phyloP scores from a whole-genome alignment of 1,284 basidiomycete genomes.

The Malassezia psittaci region DNA sequence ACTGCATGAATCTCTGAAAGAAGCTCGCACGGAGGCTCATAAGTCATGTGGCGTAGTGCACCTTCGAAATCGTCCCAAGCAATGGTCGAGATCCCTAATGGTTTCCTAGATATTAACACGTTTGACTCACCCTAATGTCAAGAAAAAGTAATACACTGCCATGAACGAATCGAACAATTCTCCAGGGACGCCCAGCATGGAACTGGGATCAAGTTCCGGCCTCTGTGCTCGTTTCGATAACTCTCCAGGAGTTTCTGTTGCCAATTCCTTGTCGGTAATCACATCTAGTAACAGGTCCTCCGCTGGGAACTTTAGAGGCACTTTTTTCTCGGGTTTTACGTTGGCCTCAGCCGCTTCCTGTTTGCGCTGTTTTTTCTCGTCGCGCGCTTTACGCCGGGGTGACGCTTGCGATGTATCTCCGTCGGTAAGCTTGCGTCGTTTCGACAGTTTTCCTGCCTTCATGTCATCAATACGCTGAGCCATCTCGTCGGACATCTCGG shows the following conservation, averaged over 20 bases:
- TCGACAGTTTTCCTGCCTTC: conserved; percentile 63
- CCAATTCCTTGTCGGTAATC: conserved; percentile 39
- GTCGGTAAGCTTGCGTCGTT: conserved; percentile 56
- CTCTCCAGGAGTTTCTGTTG: conserved; percentile 29
- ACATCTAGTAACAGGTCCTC: conserved; percentile 51
- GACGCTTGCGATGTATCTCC: conserved; percentile 61
- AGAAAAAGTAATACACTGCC: conserved; percentile 82
- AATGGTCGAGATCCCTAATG: conserved; percentile 77
- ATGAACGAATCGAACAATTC: conserved; percentile 73
- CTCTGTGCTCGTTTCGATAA: conserved; percentile 49
- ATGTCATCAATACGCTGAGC: conserved; percentile 65
- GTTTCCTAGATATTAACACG: conserved; percentile 53
- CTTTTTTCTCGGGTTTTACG: conserved; percentile 22
- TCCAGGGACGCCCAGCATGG: conserved; percentile 61
- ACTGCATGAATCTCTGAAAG: conserved; percentile 78
- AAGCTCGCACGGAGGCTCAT: conserved; percentile 64
- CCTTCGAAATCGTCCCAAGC: conserved; percentile 87
- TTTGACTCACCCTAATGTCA: conserved; percentile 57
- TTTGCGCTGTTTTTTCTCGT: conserved; percentile 34
- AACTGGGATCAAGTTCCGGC: conserved; percentile 63
- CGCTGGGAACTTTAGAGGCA: conserved; percentile 54
- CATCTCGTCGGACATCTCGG: conserved; percentile 72
- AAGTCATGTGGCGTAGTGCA: conserved; percentile 65
- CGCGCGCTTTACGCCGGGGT: conserved; percentile 58
- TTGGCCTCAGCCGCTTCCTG: conserved; percentile 9